Evolutionary conservation across 768 basidiomycete genomes (phyloP), one percentile per base, ranked within the genome.

Genomic region (Hericium coralloides): DNA sequence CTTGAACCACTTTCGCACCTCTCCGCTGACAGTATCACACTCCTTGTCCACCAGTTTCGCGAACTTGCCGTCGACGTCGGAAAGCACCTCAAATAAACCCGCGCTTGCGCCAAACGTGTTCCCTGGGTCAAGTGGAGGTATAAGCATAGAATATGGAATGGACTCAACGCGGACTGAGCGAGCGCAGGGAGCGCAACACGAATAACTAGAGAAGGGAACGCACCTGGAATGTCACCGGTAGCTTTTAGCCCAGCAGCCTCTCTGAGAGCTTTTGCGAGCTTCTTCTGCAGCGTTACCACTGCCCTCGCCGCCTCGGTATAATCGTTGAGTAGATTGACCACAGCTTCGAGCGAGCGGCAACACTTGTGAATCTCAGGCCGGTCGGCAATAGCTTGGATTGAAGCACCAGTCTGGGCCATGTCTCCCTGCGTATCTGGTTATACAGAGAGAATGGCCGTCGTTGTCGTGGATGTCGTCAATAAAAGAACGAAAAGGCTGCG

Each of bases 1-100:
- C 80, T 87, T 90, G 76, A 91, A 84, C 88, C 89, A 91, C 64
- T 87, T 92, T 75, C 83, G 86, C 43, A 89, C 82, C 60, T 90
- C 89, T 31, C 73, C 68, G 60, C 80, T 82, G 52, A 89, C 72
- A 20, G 56, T 64, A 59, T 84, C 82, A 58, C 82, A 88, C 60
- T 92, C 89, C 70, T 82, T 89, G 62, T 88, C 85, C 12, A 79
- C 79, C 59, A 86, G 66, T 71, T 86, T 91, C 43, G 81, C 79
- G 68, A 89, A 90, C 72, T 87, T 92, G 61, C 72, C 58, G 64
- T 90, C 85, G 53, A 90, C 77, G 26, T 91, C 88, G 2, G 80
- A 78, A 49, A 89, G 70, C 15, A 78, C 73, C 52, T 92, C 89
- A 65, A 89, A 86, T 45, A 92, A 76, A 55, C 59, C 73, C 12